These are phyloP conservation scores for Pseudoturritis turrita DNA, from an alignment of 345 rosid species.

Conservation along the genomic window DNA sequence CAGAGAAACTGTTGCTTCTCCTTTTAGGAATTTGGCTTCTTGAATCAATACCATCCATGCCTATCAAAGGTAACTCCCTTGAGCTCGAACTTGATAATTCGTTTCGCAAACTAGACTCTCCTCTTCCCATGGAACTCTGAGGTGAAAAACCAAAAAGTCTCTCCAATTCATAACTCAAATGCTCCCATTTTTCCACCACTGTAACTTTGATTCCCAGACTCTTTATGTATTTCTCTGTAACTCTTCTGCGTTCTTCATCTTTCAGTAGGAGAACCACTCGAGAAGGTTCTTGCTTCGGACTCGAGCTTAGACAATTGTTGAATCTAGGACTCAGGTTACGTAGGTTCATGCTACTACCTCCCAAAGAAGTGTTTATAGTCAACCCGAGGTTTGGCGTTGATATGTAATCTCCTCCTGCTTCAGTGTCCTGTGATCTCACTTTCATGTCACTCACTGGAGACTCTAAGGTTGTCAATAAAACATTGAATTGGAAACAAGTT, in stretches of 20 bases:
- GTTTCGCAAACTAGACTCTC: constrained; percentile 37
- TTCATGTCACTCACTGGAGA: constrained; percentile 2
- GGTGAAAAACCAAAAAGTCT: constrained; percentile 36
- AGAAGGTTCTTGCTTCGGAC: constrained; percentile 53
- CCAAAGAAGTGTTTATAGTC: constrained; percentile 23
- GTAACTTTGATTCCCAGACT: constrained; percentile 47
- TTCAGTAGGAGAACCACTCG: constrained; percentile 57
- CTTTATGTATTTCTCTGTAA: constrained; percentile 48
- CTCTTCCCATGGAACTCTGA: constrained; percentile 40
- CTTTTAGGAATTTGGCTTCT: constrained; percentile 21
- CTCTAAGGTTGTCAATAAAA: constrained; percentile 32
- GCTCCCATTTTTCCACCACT: constrained; percentile 41
- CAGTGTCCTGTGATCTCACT: constrained; percentile 23
- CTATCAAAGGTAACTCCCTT: constrained; percentile 49
- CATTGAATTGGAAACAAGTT: constrained; percentile 75
- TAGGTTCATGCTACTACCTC: constrained; percentile 26
- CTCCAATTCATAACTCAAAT: constrained; percentile 31
- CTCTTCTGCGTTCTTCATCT: constrained; percentile 48
- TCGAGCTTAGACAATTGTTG: constrained; percentile 27
- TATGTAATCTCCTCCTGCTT: constrained; percentile 22
- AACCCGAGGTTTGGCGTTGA: constrained; percentile 19
- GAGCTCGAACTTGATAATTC: constrained; percentile 33
- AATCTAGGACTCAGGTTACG: constrained; percentile 41
- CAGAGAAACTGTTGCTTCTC: constrained; percentile 20
- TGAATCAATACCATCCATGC: constrained; percentile 47